Evolutionary conservation across 1,139 yeast species (phyloP), one percentile per base, ranked within the genome.

Genomic region (Zygosaccharomyces pseudobailii): DNA sequence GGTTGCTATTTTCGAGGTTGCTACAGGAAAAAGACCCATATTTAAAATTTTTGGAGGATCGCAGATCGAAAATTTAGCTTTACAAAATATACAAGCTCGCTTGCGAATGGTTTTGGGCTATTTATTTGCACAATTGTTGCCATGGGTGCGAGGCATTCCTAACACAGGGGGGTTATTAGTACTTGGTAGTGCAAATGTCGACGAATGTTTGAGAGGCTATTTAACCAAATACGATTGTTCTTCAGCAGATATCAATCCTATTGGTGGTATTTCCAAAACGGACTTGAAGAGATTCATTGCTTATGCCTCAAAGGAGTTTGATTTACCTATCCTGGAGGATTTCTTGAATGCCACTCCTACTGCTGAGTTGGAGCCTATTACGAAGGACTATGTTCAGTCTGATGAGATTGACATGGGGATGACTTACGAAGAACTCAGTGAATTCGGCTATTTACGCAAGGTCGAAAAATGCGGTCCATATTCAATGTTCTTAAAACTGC

Each of bases 401-500:
- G 99, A 92, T 66, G 99, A 92, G 66, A 82, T 80, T 6, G 99
- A 92, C 65, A 92, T 92, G 98, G 99, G 99, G 1, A 85, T 94
- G 85, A 86, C 96, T 0, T 92, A 92, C 62, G 96, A 89, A 54
- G 98, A 92, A 64, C 76, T 92, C 49, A 84, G 96, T 28, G 73
- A 85, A 10, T 90, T 92, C 71, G 99, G 99, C n/a, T 77, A 84
- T 50, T 75, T 92, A 53, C 79, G 99, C 55, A 92, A 92, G 68
- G 84, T 92, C 43, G 89, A 87, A 44, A 89, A 90, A 68, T 87
- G 96, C 68, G 99, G 99, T 0, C 98, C 98, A 3, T 85, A 85
- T 62, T 87, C 95, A 6, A 87, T 88, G 95, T 92, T 92, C 65
- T 73, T 89, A 60, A 88, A 89, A 62, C 71, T 92, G 41, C 79